Conservation (phyloP, 345 rosid species). For the Moricandia arvensis region DNA sequence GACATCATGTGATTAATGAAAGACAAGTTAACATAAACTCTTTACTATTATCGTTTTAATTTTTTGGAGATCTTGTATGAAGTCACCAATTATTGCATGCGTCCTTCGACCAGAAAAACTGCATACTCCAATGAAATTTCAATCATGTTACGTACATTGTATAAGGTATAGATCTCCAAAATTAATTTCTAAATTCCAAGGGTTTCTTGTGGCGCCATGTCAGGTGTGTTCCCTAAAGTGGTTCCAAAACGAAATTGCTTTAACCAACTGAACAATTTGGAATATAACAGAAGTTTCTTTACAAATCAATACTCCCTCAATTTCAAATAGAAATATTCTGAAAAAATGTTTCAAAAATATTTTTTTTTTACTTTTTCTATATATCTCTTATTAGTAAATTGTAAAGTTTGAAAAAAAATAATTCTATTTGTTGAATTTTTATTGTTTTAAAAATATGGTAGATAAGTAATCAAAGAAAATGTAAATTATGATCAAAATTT, state of each 20-base stretch:
- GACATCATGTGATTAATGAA: no score
- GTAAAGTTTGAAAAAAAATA: background rate
- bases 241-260: background rate
- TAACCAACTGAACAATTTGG: conserved; percentile 12
- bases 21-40: no score
- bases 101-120: background rate
- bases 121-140: conserved; percentile 19
- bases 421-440: background rate
- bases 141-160: conserved; percentile 20
- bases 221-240: conserved; percentile 20
- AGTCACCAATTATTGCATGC: conserved; percentile 17
- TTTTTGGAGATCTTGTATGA: no score
- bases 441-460: background rate
- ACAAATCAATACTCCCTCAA: background rate
- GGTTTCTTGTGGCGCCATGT: conserved; percentile 9
- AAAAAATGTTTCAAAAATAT: background rate
- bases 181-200: background rate
- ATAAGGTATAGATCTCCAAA: conserved; percentile 12
- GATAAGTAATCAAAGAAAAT: background rate
- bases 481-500: no score
- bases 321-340: background rate
- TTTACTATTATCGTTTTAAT: no score
- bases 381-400: background rate
- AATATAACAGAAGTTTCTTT: background rate
- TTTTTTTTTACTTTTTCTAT: background rate